phyloP scores from a whole-genome alignment of 1,284 basidiomycete species.

The Malassezia nana region DNA sequence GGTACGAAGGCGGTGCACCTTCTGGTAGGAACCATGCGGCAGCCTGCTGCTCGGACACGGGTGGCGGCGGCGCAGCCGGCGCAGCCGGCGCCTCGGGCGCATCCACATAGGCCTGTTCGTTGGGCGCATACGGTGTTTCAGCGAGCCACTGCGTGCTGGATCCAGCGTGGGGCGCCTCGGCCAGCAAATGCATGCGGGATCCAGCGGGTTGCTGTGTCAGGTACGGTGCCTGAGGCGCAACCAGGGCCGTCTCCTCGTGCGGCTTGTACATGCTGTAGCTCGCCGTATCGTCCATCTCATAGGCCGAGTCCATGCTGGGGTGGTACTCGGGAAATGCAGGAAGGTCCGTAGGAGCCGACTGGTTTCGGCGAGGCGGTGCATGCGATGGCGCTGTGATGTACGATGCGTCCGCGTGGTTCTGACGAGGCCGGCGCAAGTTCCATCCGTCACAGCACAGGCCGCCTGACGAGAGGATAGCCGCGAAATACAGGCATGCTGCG shows the following conservation, averaged over 20 bases:
- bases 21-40: conserved; percentile 10
- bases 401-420: background rate
- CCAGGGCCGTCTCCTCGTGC: background rate
- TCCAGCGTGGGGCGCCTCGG: background rate
- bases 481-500: background rate
- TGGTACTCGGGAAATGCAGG: background rate
- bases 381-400: background rate
- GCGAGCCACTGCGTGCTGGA: background rate
- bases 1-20: background rate
- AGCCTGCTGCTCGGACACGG: background rate
- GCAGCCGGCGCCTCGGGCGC: background rate
- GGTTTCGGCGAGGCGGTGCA: background rate
- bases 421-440: background rate
- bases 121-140: background rate
- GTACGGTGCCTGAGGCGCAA: no score
- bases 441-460: conserved; percentile 2
- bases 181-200: no score
- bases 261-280: background rate
- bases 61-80: background rate
- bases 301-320: background rate
- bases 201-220: no score
- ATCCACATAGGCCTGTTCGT: conserved; percentile 3
- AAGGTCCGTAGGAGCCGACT: background rate
- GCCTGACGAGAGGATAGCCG: background rate
- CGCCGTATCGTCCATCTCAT: background rate